Conservation (phyloP, 768 basidiomycete genomes). For the Pholiota conissans region DNA sequence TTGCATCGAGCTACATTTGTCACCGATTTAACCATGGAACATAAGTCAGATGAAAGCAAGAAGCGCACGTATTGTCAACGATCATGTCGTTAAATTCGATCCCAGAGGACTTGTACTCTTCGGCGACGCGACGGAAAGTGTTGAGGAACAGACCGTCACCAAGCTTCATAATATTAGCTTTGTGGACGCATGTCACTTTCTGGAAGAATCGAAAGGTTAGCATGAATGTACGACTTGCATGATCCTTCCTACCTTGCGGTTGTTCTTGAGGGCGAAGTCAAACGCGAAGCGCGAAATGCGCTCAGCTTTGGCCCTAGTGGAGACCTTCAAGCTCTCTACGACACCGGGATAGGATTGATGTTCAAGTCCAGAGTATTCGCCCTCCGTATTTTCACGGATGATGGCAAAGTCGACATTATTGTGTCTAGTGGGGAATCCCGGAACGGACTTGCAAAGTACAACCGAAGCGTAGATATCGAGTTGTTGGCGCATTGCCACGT, state of each 20-base stretch:
- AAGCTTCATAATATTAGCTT: slow-evolving; percentile 99
- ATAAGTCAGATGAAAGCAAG: not conserved
- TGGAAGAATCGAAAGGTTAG: slow-evolving; percentile 28
- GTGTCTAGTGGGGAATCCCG: slow-evolving; percentile 95
- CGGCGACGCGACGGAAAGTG: slow-evolving; percentile 94
- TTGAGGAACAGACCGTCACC: slow-evolving; percentile 99
- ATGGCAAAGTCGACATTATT: slow-evolving; percentile 97
- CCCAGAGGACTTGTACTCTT: slow-evolving; percentile 92
- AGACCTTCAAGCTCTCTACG: slow-evolving; percentile 97
- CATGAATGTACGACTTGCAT: not conserved
- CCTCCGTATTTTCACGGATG: slow-evolving; percentile 99
- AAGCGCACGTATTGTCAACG: slow-evolving; percentile 90
- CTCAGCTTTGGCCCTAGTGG: slow-evolving; percentile 92
- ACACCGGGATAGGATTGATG: slow-evolving; percentile 98
- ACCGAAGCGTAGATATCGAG: slow-evolving; percentile 99
- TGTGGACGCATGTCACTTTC: slow-evolving; percentile 99
- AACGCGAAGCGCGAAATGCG: slow-evolving; percentile 97
- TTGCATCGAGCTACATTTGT: slow-evolving; percentile 83
- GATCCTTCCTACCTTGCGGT: slow-evolving; percentile 72
- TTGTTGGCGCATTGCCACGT: slow-evolving; percentile 99
- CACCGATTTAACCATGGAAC: not conserved
- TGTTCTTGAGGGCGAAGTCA: slow-evolving; percentile 98
- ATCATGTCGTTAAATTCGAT: slow-evolving; percentile 98
- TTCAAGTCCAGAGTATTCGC: slow-evolving; percentile 98
- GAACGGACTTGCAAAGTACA: slow-evolving; percentile 96